Evolutionary conservation across 2,329 filamentous ascomycete genomes (phyloP), one percentile per base, ranked within the genome.

Genomic region (Biscogniauxia marginata): DNA sequence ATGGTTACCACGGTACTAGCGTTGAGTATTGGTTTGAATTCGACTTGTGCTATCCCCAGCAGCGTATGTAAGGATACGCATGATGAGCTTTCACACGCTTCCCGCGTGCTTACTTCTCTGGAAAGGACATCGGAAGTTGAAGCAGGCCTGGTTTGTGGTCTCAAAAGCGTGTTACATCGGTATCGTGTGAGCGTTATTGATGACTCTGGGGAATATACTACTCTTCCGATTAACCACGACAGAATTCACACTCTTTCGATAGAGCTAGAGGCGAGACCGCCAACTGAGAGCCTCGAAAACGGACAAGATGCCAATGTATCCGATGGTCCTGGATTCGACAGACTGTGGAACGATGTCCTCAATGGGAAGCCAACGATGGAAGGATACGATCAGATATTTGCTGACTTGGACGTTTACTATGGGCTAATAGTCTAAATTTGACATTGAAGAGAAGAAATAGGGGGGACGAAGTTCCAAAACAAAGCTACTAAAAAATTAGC

Each of bases 1-100:
- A 60, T 57, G 55, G 63, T 63, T 1, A 67, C 63, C 45, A 57
- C 65, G 3, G 63, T 66, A 2, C 54, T 68, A 7, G 65, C 64
- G 8, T 54, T 55, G 2, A 50, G 47, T n/a, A 55, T 39, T 9
- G 60, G 52, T 4, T 19, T 22, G 7, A 23, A 18, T 34, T 24
- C 52, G 23, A 46, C 45, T 8, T 23, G 45, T 18, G 47, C 46
- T 21, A 30, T 19, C 7, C n/a, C 34, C 24, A 25, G 8, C 8
- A 43, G 46, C 4, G 30, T 22, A n/a, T 23, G 62, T 16, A 49
- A 55, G 3, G 60, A 61, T 18, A 47, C 56, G 11, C 57, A 55
- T 16, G 34, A 34, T 22, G 54, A 58, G 18, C 57, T 67, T 43
- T 52, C 51, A 1, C 49, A 53, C 2, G 63, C 65, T 1, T 67